Evolutionary conservation across 164 flowering plant species (phyloP).

Genomic region (Stephania japonica): DNA sequence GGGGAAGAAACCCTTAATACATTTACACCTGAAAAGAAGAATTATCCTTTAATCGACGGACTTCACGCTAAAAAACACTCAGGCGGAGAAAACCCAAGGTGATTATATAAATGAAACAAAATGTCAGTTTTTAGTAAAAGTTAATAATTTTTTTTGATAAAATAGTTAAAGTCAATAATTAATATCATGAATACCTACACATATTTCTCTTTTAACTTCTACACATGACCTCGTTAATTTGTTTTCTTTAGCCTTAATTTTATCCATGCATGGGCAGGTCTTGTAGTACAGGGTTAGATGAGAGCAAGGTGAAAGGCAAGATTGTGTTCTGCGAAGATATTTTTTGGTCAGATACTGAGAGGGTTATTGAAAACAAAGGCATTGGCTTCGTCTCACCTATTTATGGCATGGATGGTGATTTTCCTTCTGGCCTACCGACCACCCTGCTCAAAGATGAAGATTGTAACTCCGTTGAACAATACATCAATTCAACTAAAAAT

Average conservation of each 20-base stretch:
- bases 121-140: neutral
- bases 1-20: neutral
- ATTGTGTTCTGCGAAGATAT: slow-evolving; percentile 19
- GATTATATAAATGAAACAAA: too few species aligned
- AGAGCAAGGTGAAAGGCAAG: slow-evolving; percentile 10
- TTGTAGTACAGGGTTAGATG: neutral
- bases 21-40: neutral
- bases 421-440: neutral
- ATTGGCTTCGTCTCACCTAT: slow-evolving; percentile 6
- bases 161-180: too few species aligned
- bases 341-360: slow-evolving; percentile 9
- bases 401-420: too few species aligned
- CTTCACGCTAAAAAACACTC: neutral
- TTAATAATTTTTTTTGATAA: too few species aligned
- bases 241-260: too few species aligned
- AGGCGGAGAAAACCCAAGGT: too few species aligned
- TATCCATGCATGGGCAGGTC: too few species aligned
- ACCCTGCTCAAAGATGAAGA: neutral
- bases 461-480: neutral
- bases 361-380: neutral
- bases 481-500: slow-evolving; percentile 8
- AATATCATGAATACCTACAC: too few species aligned
- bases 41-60: slow-evolving; percentile 13
- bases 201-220: too few species aligned
- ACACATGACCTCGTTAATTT: too few species aligned